Conservation (phyloP, 257 asterid genomes). For the Salvia hispanica region DNA sequence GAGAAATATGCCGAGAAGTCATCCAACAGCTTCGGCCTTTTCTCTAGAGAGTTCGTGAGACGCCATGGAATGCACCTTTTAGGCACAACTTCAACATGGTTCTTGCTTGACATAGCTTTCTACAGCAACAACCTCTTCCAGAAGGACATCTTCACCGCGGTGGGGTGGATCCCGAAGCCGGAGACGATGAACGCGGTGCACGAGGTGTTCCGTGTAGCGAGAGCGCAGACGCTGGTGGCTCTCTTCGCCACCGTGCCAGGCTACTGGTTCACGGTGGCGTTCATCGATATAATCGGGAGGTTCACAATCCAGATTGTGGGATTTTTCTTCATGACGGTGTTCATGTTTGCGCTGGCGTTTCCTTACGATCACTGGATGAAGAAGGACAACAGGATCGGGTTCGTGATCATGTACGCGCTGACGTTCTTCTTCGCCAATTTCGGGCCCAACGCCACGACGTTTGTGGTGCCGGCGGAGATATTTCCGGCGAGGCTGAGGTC, state of each 20-base stretch:
- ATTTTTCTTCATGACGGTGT: conserved; percentile 60
- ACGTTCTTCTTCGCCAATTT: conserved; percentile 63
- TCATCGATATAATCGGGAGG: conserved; percentile 53
- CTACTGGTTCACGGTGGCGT: conserved; percentile 56
- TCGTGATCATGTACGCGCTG: conserved; percentile 46
- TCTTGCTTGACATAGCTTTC: conserved; percentile 41
- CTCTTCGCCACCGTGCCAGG: conserved; percentile 61
- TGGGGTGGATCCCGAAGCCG: conserved; percentile 54
- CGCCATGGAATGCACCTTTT: conserved; percentile 56
- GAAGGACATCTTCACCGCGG: conserved; percentile 46
- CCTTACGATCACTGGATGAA: conserved; percentile 43
- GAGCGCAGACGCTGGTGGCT: conserved; percentile 55
- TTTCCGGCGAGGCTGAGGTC: conserved; percentile 60
- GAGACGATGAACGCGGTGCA: conserved; percentile 53
- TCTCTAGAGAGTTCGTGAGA: conserved; percentile 31
- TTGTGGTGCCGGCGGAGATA: conserved; percentile 65
- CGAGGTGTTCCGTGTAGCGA: conserved; percentile 49
- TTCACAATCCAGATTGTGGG: conserved; percentile 57
- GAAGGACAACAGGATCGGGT: conserved; percentile 46
- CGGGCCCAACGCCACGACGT: conserved; percentile 60
- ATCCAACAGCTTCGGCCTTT: conserved; percentile 40
- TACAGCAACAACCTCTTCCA: conserved; percentile 59
- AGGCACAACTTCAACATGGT: conserved; percentile 59
- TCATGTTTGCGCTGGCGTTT: conserved; percentile 43
- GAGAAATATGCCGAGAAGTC: not conserved